These are phyloP conservation scores for Fusarium illudens DNA, from an alignment of 2,329 filamentous ascomycete genomes.

Conservation along the genomic window DNA sequence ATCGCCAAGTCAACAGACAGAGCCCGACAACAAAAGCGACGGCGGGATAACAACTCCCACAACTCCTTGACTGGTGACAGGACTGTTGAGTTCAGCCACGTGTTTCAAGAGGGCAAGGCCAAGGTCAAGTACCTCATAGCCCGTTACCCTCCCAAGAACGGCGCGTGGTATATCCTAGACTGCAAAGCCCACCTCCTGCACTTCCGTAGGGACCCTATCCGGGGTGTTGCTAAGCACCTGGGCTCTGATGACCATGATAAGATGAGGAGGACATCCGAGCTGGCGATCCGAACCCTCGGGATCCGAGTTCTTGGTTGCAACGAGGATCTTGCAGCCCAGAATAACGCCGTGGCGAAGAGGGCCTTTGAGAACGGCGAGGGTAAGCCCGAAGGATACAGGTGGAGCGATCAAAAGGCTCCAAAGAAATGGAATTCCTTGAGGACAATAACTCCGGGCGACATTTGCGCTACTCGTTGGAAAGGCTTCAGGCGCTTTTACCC, in stretches of 20 bases:
- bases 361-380: background rate
- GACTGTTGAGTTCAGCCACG: conserved; percentile 4
- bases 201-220: background rate
- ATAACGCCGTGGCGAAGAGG: background rate
- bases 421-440: background rate
- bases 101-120: conserved; percentile 5
- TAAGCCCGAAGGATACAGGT: background rate
- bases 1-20: background rate
- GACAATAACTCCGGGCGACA: background rate
- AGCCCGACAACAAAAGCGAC: background rate
- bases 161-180: conserved; percentile 9
- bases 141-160: background rate
- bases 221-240: conserved; percentile 4
- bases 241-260: background rate
- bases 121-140: conserved; percentile 3
- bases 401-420: background rate
- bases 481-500: background rate
- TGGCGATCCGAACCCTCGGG: background rate
- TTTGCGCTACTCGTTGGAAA: background rate
- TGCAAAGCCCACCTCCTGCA: background rate
- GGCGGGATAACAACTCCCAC: background rate
- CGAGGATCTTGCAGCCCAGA: background rate
- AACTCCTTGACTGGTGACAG: background rate
- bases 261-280: background rate
- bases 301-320: background rate